Evolutionary conservation across 192 early-diverging fungal genomes (phyloP).

Genomic region (Entomortierella chlamydospora): DNA sequence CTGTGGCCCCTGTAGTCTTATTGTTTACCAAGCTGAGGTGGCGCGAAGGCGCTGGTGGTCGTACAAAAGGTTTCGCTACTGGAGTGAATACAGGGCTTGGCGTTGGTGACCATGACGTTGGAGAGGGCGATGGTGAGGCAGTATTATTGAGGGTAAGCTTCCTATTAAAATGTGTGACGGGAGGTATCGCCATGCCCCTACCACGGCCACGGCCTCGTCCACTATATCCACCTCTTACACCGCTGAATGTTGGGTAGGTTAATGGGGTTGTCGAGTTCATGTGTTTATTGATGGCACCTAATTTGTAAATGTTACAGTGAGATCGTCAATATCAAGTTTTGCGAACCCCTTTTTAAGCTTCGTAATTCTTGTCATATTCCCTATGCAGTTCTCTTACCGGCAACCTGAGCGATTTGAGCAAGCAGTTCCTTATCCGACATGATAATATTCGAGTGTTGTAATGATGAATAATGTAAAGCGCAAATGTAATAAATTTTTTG

Average conservation of each 20-base stretch:
- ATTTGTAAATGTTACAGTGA: not conserved
- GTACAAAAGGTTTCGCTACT: not conserved
- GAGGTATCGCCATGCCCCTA: slow-evolving; percentile 1
- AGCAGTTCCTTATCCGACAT: slow-evolving; percentile 53
- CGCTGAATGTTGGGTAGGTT: slow-evolving; percentile 2
- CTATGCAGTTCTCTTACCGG: slow-evolving; percentile 31
- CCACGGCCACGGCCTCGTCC: slow-evolving; percentile 27
- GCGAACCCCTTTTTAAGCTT: no score
- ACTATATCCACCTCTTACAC: slow-evolving; percentile 29
- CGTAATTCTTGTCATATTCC: no score
- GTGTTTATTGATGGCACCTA: slow-evolving; percentile 53
- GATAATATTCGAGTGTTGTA: not conserved
- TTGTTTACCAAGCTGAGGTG: slow-evolving; percentile 36
- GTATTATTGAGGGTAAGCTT: slow-evolving; percentile 42
- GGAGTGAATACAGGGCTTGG: not conserved
- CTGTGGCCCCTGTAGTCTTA: not conserved
- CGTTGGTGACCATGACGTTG: not conserved
- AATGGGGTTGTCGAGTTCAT: slow-evolving; percentile 13
- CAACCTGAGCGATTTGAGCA: slow-evolving; percentile 46
- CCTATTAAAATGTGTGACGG: slow-evolving; percentile 23
- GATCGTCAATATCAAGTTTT: not conserved
- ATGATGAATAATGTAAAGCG: no score
- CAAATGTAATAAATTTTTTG: no score
- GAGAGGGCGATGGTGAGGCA: not conserved
- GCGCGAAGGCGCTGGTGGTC: slow-evolving; percentile 16